phyloP scores from a whole-genome alignment of 345 rosid genomes.

The Raphanus sativus region DNA sequence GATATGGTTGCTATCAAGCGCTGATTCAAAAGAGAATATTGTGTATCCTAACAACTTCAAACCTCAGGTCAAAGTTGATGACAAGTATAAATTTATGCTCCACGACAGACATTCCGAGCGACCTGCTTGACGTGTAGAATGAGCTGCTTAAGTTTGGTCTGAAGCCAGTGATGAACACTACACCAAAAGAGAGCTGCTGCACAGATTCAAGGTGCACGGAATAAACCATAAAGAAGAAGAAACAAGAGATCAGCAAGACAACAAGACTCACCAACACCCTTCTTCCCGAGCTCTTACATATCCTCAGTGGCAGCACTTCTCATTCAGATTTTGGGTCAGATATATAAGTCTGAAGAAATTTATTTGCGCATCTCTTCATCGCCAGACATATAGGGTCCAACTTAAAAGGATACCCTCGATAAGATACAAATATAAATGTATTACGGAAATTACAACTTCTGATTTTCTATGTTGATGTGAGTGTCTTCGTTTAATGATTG shows the following conservation, averaged over 20 bases:
- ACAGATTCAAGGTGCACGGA: conserved; percentile 52
- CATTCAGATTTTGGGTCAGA: neutral
- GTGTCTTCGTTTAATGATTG: no score
- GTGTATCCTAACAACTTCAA: conserved; percentile 82
- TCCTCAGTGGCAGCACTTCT: conserved; percentile 28
- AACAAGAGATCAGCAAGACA: conserved; percentile 65
- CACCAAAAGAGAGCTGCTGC: conserved; percentile 76
- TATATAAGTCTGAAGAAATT: neutral
- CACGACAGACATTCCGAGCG: conserved; percentile 61
- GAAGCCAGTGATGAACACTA: conserved; percentile 76
- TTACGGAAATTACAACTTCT: no score
- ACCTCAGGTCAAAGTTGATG: conserved; percentile 56
- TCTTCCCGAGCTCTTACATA: conserved; percentile 69
- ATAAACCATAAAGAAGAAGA: conserved; percentile 73
- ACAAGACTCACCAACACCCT: conserved; percentile 74
- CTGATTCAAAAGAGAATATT: conserved; percentile 57
- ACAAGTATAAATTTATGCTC: conserved; percentile 60
- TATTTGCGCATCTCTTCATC: neutral
- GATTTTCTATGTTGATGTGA: no score
- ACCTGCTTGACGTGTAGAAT: conserved; percentile 76
- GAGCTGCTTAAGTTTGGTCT: conserved; percentile 71
- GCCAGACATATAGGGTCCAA: no score
- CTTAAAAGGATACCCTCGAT: no score
- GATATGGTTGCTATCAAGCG: conserved; percentile 66
- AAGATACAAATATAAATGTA: no score